Evolutionary conservation across 2,329 filamentous ascomycete genomes (phyloP), one percentile per base, ranked within the genome.

Genomic region (Neocatenulostroma microsporum): DNA sequence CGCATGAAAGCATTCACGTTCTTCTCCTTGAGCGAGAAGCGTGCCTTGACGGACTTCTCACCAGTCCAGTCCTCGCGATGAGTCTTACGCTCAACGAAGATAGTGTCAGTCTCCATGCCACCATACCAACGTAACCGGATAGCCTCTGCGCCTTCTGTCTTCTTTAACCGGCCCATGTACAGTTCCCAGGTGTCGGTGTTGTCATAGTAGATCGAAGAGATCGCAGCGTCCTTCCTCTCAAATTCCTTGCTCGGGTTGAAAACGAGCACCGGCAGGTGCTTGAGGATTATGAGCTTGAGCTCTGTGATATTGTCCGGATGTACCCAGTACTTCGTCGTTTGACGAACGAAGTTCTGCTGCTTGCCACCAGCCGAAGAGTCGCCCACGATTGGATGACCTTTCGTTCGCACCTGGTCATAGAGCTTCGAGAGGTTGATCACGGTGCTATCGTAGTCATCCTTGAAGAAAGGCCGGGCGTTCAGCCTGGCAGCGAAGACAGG

Each of bases 271-370:
- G 91, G 91, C 45, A 98, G 72, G 68, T 98, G 91, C 72, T 98
- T 96, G 35, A 98, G 71, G 56, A 98, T 88, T 57, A 98, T 89
- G 61, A 98, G 80, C 69, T 98, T 98, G 44, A 98, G 66, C 66
- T 98, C 91, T 4, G 91, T 96, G 51, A 98, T 91, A 57, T 98
- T 98, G 63, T 96, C 91, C 3, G 84, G 85, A 57, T 98, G 91
- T 30, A 98, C 91, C 91, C 91, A 98, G 68, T 98, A 98, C 64
- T 98, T 98, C 21, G 91, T 98, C 1, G 91, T 98, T 58, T 96
- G 85, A 41, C 91, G 84, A 44, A 98, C 79, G 57, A 98, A 98
- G 69, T 83, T 96, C 57, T 88, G 89, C 63, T 98, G 91, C 46
- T 75, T 78, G 37, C 89, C 91, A 51, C 91, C 91, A 12, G 91